phyloP scores from a whole-genome alignment of 2,329 filamentous ascomycete genomes.

The Penicillium sp. region DNA sequence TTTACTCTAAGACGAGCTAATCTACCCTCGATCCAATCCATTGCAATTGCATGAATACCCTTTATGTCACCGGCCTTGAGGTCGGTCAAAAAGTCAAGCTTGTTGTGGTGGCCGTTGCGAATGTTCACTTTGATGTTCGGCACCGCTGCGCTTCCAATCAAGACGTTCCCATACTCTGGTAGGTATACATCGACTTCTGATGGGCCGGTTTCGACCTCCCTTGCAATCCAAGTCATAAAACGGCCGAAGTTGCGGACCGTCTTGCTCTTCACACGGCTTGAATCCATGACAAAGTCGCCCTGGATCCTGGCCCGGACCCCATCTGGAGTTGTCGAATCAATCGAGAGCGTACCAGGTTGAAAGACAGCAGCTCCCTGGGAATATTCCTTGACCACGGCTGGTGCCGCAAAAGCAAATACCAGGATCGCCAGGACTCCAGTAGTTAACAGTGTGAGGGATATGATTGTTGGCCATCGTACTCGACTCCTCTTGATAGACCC shows the following conservation, averaged over 20 bases:
- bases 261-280: slow-evolving; percentile 68
- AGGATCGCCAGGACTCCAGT: slow-evolving; percentile 67
- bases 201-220: slow-evolving; percentile 70
- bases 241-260: slow-evolving; percentile 73
- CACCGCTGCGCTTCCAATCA: slow-evolving; percentile 74
- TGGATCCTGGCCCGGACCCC: slow-evolving; percentile 79
- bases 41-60: slow-evolving; percentile 74
- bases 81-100: slow-evolving; percentile 76
- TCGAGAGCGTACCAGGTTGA: slow-evolving; percentile 77
- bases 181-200: slow-evolving; percentile 75
- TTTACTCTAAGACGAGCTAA: slow-evolving; percentile 69
- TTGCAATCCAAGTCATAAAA: slow-evolving; percentile 76
- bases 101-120: slow-evolving; percentile 73
- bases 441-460: slow-evolving; percentile 69
- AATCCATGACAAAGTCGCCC: slow-evolving; percentile 79
- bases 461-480: slow-evolving; percentile 72
- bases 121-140: slow-evolving; percentile 76
- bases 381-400: slow-evolving; percentile 80
- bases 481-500: slow-evolving; percentile 17
- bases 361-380: slow-evolving; percentile 79
- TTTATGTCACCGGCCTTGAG: slow-evolving; percentile 74
- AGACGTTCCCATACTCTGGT: slow-evolving; percentile 75
- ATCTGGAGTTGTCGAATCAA: slow-evolving; percentile 77
- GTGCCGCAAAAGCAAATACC: slow-evolving; percentile 75
- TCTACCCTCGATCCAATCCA: slow-evolving; percentile 83